Evolutionary conservation across 768 basidiomycete species (phyloP), one percentile per base, ranked within the genome.

Genomic region (Mycena kentingensis): DNA sequence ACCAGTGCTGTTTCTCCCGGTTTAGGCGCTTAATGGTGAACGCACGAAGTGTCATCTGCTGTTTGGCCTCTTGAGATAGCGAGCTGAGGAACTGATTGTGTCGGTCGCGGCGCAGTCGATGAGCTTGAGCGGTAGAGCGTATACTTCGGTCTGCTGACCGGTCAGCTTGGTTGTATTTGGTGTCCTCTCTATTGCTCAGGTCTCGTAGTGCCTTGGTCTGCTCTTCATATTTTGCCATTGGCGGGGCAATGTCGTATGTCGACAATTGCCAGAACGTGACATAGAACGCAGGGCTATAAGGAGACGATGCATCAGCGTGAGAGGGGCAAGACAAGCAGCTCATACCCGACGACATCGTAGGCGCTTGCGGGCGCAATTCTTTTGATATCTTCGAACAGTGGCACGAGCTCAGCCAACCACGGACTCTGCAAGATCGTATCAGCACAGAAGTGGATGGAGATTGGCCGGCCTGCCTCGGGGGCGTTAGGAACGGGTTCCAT

Each of bases 231-330:
- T 82, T 82, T 5, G 81, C 64, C 16, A 78, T 75, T 0, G 95
- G 93, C 12, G 90, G 88, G 1, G 82, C 73, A 28, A 98, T 77
- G 68, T 99, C 97, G 63, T 93, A 91, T 28, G 89, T 88, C 1
- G 92, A 88, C 46, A 98, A 70, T 67, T 98, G 95, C 97, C 97
- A 99, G 73, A 98, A 99, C 3, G 95, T 93, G 39, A 91, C 71
- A 64, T 94, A 98, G 72, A 99, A 98, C 2, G 85, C 89, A 25
- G 93, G 87, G 3, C 96, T 97, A 59, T 52, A 46, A 48, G 58
- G 43, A 21, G 60, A 46, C n/a, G 18, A 49, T 51, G 46, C 31
- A 49, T n/a, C n/a, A n/a, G n/a, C n/a, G 45, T 21, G 15, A 46
- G 46, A 13, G 11, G 18, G n/a, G n/a, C n/a, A 42, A 54, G 7